Conservation (phyloP, 192 early-diverging fungal genomes). For the Podila minutissima region DNA sequence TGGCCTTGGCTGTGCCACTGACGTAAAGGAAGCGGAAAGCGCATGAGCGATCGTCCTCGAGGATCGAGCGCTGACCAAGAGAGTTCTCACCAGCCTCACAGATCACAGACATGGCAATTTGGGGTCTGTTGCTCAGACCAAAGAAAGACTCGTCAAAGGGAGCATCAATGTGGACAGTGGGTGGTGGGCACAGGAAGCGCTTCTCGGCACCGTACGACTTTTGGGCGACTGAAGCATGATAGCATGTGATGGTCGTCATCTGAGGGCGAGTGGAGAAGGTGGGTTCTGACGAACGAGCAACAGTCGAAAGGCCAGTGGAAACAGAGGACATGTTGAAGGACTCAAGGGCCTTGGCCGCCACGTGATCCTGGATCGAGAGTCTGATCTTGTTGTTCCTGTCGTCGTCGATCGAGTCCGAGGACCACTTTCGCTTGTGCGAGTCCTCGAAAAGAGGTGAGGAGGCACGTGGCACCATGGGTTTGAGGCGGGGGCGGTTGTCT, state of each 20-base stretch:
- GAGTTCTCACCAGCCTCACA: conserved; percentile 59
- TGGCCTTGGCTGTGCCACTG: conserved; percentile 82
- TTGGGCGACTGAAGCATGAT: conserved; percentile 87
- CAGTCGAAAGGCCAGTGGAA: neutral
- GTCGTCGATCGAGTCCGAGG: conserved; percentile 35
- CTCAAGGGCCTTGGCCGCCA: conserved; percentile 28
- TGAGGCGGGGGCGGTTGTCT: conserved; percentile 11
- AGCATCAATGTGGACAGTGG: conserved; percentile 69
- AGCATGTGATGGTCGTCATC: conserved; percentile 82
- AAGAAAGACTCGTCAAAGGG: conserved; percentile 48
- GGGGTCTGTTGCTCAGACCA: conserved; percentile 60
- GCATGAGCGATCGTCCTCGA: conserved; percentile 65
- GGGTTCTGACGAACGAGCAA: neutral
- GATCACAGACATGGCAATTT: conserved; percentile 70
- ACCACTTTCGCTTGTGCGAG: conserved; percentile 53
- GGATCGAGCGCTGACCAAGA: conserved; percentile 56
- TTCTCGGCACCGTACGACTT: conserved; percentile 96
- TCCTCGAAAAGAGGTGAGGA: conserved; percentile 13
- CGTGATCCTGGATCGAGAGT: conserved; percentile 53
- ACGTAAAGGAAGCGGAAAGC: conserved; percentile 83
- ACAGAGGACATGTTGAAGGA: conserved; percentile 16
- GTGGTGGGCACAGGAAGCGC: conserved; percentile 83
- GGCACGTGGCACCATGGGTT: neutral
- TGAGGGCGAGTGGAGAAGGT: conserved; percentile 20
- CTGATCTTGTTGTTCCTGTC: conserved; percentile 56